Base-by-base conservation (phyloP, 805 yeast genomes). In the Saccharomycopsis guyanensis region DNA sequence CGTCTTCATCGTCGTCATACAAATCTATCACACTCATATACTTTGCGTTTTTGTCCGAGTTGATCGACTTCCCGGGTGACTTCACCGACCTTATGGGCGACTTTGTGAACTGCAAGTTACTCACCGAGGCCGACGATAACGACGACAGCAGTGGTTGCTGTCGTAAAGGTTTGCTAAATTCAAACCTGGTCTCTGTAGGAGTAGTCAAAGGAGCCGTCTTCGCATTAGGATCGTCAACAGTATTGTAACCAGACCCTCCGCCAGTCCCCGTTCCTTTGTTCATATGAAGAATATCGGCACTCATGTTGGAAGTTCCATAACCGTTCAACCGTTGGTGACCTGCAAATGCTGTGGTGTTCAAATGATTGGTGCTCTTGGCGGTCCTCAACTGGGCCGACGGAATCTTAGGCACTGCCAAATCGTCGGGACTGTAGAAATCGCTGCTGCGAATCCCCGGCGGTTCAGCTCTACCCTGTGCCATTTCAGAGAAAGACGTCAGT, bases 1-100 rank as follows among this genome's bases (percentile, higher is more conserved):
- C n/a, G n/a, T n/a, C n/a, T n/a, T n/a, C n/a, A n/a, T 47, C 51
- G 16, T 47, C 51, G 24, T 43, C 51, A 22, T 47, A 47, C 20
- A 47, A 40, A 32, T 47, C 51, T 23, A 47, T 43, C 4, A 47
- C 47, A 27, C 51, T 47, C 12, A 47, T 24, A 33, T 47, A 47
- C 22, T 47, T 47, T 19, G 51, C 48, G 38, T 47, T 47, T 39
- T 31, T 32, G 10, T 41, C 46, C 4, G 35, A 33, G 25, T 42
- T n/a, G 8, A 45, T 35, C 13, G 49, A 45, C 19, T 45, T 45
- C n/a, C 35, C 38, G 3, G 49, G 49, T 2, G 44, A 40, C 33
- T 34, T 35, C 13, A 42, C 5, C 3, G 45, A 15, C 45, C 40
- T 42, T 35, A 40, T 39, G 7, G 49, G 49, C 15, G 44, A 40